Conservation (phyloP, 129 eudicot genomes). For the Centaurea solstitialis region DNA sequence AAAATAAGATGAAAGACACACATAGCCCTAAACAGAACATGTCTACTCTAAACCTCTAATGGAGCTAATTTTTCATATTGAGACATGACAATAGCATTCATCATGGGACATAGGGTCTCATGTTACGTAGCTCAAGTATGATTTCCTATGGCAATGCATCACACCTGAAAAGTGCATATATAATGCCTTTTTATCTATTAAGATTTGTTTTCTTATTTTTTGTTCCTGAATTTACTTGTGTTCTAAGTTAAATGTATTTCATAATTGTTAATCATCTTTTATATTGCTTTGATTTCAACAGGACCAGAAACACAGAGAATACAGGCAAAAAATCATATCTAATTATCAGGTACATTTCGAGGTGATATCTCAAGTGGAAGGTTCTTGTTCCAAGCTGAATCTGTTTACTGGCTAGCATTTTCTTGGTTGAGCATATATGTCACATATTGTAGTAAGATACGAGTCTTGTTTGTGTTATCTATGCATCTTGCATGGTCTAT, state of each 20-base stretch:
- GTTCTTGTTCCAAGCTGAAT: not conserved
- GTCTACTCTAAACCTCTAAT: not conserved
- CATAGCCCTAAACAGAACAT: not conserved
- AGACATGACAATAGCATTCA: not conserved
- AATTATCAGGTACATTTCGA: constrained; percentile 74
- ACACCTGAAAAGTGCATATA: not conserved
- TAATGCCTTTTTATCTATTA: not conserved
- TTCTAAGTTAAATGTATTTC: not conserved
- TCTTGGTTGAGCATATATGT: not conserved
- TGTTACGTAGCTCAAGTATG: not conserved
- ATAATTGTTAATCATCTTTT: not conserved
- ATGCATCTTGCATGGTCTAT: not conserved
- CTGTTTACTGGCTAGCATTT: not conserved
- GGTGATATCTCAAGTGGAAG: not conserved
- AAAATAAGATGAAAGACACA: not conserved
- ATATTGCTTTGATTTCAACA: constrained; percentile 33
- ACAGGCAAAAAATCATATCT: constrained; percentile 84
- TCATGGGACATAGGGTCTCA: not conserved
- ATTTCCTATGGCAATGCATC: not conserved
- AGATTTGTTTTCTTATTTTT: not conserved
- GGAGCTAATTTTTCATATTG: not conserved
- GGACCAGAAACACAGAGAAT: constrained; percentile 87
- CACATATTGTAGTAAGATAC: not conserved
- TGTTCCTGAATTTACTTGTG: not conserved
- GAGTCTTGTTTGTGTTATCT: not conserved